These are phyloP conservation scores for Vicia sativa DNA, from an alignment of 306 rosid genomes.

Conservation along the genomic window DNA sequence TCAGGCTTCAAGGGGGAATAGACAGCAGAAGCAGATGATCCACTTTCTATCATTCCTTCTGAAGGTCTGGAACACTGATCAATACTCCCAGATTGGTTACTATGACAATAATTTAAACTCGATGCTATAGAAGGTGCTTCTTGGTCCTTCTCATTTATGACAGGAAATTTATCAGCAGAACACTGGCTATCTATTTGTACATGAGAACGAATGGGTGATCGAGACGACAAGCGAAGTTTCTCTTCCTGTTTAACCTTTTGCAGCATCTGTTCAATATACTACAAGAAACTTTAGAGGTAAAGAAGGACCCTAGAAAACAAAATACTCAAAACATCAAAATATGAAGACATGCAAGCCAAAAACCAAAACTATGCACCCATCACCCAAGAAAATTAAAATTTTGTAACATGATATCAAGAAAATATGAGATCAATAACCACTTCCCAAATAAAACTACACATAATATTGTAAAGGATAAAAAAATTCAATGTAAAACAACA, in stretches of 20 bases:
- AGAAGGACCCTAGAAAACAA: constrained; percentile 47
- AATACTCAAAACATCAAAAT: constrained; percentile 40
- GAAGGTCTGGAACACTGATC: constrained; percentile 64
- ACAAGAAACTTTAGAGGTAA: constrained; percentile 47
- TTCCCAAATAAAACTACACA: constrained; percentile 1
- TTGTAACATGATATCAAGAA: constrained; percentile 21
- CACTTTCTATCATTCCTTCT: constrained; percentile 59
- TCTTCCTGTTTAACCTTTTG: constrained; percentile 67
- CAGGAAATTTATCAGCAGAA: constrained; percentile 53
- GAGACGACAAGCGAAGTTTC: constrained; percentile 57
- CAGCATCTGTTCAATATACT: constrained; percentile 62
- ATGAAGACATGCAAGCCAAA: constrained; percentile 29
- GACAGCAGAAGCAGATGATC: constrained; percentile 65
- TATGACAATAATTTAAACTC: constrained; percentile 50
- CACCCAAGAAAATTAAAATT: not conserved
- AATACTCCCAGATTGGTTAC: constrained; percentile 52
- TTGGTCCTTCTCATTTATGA: constrained; percentile 57
- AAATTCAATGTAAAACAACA: constrained; percentile 2
- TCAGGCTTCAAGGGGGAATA: constrained; percentile 52
- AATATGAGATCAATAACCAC: constrained; percentile 30
- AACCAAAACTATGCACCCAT: constrained; percentile 5
- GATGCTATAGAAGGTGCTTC: constrained; percentile 56
- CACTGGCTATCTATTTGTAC: constrained; percentile 51
- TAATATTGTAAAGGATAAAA: constrained; percentile 3
- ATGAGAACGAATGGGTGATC: constrained; percentile 52